These are phyloP conservation scores for Hanseniaspora meyeri DNA, from an alignment of 805 yeast species.

Conservation along the genomic window DNA sequence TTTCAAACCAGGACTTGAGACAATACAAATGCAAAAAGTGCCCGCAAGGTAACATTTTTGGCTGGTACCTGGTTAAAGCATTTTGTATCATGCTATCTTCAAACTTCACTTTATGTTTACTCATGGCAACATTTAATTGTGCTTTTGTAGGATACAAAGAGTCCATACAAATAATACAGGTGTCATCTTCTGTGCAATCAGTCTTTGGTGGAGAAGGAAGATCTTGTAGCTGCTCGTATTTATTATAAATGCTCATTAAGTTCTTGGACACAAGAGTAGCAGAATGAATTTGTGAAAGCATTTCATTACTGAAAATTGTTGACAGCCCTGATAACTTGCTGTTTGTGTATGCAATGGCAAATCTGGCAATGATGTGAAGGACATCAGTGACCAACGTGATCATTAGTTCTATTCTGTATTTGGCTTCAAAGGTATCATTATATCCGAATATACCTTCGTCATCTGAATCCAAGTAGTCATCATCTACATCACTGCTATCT, in stretches of 20 bases:
- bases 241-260: slow-evolving; percentile 32
- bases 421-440: slow-evolving; percentile 64
- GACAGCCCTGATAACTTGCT: slow-evolving; percentile 34
- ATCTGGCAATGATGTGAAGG: slow-evolving; percentile 35
- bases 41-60: slow-evolving; percentile 70
- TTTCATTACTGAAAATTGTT: slow-evolving; percentile 32
- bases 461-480: slow-evolving; percentile 22
- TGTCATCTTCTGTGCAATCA: slow-evolving; percentile 32
- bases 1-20: slow-evolving; percentile 80
- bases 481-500: slow-evolving; percentile 39
- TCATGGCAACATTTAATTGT: background rate
- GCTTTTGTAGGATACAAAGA: slow-evolving; percentile 36
- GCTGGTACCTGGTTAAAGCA: slow-evolving; percentile 27
- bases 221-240: slow-evolving; percentile 49
- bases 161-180: slow-evolving; percentile 67
- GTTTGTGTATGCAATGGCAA: slow-evolving; percentile 36
- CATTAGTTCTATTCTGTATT: slow-evolving; percentile 45
- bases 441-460: slow-evolving; percentile 25
- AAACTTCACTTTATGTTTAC: background rate
- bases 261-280: slow-evolving; percentile 29
- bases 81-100: background rate
- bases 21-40: slow-evolving; percentile 87
- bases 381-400: slow-evolving; percentile 43
- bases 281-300: slow-evolving; percentile 28
- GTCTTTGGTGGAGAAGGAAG: slow-evolving; percentile 53